phyloP scores from a whole-genome alignment of 345 rosid genomes.

The Citrus mangshanensis region DNA sequence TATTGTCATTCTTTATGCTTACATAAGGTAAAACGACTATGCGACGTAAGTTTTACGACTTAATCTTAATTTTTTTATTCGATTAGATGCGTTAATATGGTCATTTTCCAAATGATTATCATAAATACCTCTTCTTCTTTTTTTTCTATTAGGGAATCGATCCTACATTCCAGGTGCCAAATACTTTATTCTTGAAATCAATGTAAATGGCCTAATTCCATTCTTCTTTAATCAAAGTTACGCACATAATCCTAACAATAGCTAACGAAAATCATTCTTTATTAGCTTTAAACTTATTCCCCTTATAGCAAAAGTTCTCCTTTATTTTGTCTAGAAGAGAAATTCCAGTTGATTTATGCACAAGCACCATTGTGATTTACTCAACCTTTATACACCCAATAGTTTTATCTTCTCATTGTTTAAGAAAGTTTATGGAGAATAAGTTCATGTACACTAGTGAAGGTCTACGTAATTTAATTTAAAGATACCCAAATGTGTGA shows the following conservation, averaged over 20 bases:
- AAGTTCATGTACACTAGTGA: constrained; percentile 26
- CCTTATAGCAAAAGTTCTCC: constrained; percentile 7
- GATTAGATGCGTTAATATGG: too few relatives aligned
- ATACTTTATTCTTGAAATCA: constrained; percentile 44
- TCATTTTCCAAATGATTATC: not conserved
- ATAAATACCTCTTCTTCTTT: not conserved
- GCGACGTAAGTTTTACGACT: not conserved
- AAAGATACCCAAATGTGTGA: constrained; percentile 18
- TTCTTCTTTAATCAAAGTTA: constrained; percentile 34
- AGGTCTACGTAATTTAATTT: constrained; percentile 12
- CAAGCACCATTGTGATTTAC: not conserved
- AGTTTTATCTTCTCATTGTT: constrained; percentile 10
- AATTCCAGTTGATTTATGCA: constrained; percentile 6
- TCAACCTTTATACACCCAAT: constrained; percentile 11
- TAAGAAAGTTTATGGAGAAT: constrained; percentile 31
- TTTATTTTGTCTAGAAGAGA: constrained; percentile 4
- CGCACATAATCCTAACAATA: constrained; percentile 28
- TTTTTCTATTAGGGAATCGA: constrained; percentile 17
- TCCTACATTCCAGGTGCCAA: constrained; percentile 34
- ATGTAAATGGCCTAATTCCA: constrained; percentile 27
- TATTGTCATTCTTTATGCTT: not conserved
- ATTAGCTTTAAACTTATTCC: constrained; percentile 35
- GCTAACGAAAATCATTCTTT: constrained; percentile 19
- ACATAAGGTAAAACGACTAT: not conserved
- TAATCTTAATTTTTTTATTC: too few relatives aligned